A percentile compares a stretch with the other conserved stretches of the same genome.
phyloP scores from a whole-genome alignment of 108 stramenopile species.

The Discostella pseudostelligera region DNA sequence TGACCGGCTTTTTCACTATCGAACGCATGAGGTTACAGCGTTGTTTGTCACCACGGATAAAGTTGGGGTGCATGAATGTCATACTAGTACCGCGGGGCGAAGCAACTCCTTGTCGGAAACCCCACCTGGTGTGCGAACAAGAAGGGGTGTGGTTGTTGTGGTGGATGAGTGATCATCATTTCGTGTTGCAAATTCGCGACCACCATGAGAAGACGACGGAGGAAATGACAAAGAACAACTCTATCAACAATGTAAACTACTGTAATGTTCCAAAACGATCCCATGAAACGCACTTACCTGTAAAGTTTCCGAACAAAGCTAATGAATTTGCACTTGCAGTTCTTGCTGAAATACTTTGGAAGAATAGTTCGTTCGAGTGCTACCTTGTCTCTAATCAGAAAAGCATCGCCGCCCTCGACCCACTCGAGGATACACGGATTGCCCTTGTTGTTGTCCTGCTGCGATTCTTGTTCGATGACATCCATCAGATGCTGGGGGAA shows the following conservation, averaged over 20 bases:
- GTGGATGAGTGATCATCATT: not conserved
- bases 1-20: slow-evolving; percentile 23
- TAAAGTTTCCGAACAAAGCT: slow-evolving; percentile 24
- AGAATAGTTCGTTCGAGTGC: slow-evolving; percentile 10
- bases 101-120: slow-evolving; percentile 26
- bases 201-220: no score
- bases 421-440: slow-evolving; percentile 16
- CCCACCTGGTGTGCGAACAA: slow-evolving; percentile 8
- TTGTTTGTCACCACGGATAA: slow-evolving; percentile 26
- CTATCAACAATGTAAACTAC: no score
- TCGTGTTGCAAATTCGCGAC: no score
- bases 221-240: no score
- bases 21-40: slow-evolving; percentile 25
- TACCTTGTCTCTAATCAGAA: slow-evolving; percentile 21
- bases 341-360: slow-evolving; percentile 16
- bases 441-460: not conserved
- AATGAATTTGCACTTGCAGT: slow-evolving; percentile 22
- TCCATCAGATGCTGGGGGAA: slow-evolving; percentile 32
- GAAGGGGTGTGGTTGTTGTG: not conserved
- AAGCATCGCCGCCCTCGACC: slow-evolving; percentile 8
- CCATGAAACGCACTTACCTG: slow-evolving; percentile 20
- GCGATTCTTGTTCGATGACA: slow-evolving; percentile 23
- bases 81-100: slow-evolving; percentile 3
- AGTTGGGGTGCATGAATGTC: slow-evolving; percentile 19
- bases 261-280: no score